A percentile compares a stretch with the other conserved stretches of the same genome.
Conservation (phyloP, 345 rosid genomes). For the Turritis glabra region DNA sequence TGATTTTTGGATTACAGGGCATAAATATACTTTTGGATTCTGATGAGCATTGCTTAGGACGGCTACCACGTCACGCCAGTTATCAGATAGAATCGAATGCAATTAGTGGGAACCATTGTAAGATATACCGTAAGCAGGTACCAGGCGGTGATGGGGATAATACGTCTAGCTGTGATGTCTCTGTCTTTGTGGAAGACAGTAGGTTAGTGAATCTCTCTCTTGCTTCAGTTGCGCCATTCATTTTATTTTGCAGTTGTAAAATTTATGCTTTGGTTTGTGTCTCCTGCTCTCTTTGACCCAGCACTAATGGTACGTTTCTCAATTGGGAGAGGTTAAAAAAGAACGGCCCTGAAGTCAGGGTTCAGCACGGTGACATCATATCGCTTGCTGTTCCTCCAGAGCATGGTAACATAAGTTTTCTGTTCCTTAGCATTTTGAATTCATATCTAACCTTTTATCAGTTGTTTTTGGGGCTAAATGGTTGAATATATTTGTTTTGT, state of each 20-base stretch:
- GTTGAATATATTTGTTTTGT: background rate
- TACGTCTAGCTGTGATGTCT: slow-evolving; percentile 29
- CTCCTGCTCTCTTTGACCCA: slow-evolving; percentile 30
- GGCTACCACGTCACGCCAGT: slow-evolving; percentile 58
- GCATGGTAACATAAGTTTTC: slow-evolving; percentile 54
- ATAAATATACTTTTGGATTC: slow-evolving; percentile 69
- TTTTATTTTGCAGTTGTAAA: background rate
- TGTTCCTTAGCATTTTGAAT: background rate
- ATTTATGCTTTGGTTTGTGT: background rate
- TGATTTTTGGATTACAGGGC: slow-evolving; percentile 52
- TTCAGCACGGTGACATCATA: slow-evolving; percentile 84
- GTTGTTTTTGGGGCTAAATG: background rate
- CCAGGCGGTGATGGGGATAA: slow-evolving; percentile 35
- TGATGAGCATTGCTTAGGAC: slow-evolving; percentile 74
- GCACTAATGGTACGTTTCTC: slow-evolving; percentile 85
- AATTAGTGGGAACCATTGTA: slow-evolving; percentile 86
- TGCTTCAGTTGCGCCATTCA: slow-evolving; percentile 3
- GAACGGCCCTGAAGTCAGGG: slow-evolving; percentile 56
- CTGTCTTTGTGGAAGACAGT: slow-evolving; percentile 75
- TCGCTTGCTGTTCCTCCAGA: slow-evolving; percentile 87
- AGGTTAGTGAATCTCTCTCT: slow-evolving; percentile 49
- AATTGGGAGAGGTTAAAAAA: slow-evolving; percentile 81
- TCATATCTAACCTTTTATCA: background rate
- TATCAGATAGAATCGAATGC: slow-evolving; percentile 69
- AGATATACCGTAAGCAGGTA: slow-evolving; percentile 53